phyloP scores from a whole-genome alignment of 2,329 filamentous ascomycete species.

The Paraconiothyrium sp. region DNA sequence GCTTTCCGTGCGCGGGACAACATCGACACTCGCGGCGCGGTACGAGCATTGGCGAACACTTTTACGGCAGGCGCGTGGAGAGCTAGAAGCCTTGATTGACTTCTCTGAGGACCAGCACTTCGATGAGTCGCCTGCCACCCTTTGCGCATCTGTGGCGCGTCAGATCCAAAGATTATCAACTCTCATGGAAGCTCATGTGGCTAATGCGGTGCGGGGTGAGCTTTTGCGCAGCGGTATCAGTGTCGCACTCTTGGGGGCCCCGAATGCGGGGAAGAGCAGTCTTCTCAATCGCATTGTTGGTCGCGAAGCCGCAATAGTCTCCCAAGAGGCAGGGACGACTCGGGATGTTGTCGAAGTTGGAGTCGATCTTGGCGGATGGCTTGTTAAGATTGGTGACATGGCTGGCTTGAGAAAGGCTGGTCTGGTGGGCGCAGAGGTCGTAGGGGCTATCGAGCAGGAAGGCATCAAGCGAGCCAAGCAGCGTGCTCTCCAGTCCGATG shows the following conservation, averaged over 20 bases:
- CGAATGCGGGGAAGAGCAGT: conserved; percentile 95
- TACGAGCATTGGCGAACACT: conserved; percentile 86
- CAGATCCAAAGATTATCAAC: conserved; percentile 70
- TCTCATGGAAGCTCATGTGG: conserved; percentile 74
- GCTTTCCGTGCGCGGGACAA: conserved; percentile 81
- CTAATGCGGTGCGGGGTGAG: conserved; percentile 83
- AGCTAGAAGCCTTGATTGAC: conserved; percentile 95
- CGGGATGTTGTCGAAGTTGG: conserved; percentile 92
- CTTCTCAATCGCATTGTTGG: conserved; percentile 90
- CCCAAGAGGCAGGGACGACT: conserved; percentile 90
- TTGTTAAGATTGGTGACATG: conserved; percentile 95
- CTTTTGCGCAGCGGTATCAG: conserved; percentile 85
- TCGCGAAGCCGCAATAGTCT: conserved; percentile 94
- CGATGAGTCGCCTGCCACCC: conserved; percentile 79
- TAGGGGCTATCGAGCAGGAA: conserved; percentile 84
- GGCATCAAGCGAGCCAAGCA: conserved; percentile 87
- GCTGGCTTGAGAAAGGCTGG: conserved; percentile 77
- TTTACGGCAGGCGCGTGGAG: conserved; percentile 82
- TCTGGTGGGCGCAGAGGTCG: conserved; percentile 44
- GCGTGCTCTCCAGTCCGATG: conserved; percentile 82
- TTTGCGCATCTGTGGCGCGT: conserved; percentile 73
- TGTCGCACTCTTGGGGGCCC: conserved; percentile 86
- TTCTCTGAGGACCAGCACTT: conserved; percentile 98
- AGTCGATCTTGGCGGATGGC: conserved; percentile 87
- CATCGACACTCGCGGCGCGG: conserved; percentile 72